Evolutionary conservation across 192 early-diverging fungal species (phyloP).

Genomic region (Kappamyces sp.): DNA sequence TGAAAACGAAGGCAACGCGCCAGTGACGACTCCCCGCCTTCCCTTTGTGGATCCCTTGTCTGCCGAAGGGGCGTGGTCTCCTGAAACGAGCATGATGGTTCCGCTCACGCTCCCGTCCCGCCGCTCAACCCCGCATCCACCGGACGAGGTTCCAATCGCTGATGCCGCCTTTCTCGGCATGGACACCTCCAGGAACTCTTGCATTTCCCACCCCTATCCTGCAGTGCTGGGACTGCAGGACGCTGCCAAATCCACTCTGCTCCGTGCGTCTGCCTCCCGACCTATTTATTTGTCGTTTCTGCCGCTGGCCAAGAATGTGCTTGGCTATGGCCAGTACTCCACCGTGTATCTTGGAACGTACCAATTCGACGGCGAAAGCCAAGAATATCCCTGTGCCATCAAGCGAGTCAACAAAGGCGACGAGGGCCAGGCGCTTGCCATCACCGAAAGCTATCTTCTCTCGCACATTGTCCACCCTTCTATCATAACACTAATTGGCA

Average conservation of each 20-base stretch:
- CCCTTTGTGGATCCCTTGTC: not conserved
- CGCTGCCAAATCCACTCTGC: slow-evolving; percentile 2
- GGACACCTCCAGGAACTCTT: not conserved
- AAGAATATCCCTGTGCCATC: slow-evolving; percentile 35
- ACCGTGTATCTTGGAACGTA: slow-evolving; percentile 40
- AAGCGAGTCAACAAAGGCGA: slow-evolving; percentile 41
- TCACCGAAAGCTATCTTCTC: slow-evolving; percentile 34
- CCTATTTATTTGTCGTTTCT: slow-evolving; percentile 35
- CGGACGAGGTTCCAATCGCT: not conserved
- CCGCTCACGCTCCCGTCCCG: not conserved
- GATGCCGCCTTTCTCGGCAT: slow-evolving; percentile 7
- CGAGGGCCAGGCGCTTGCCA: slow-evolving; percentile 33
- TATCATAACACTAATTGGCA: slow-evolving; percentile 43
- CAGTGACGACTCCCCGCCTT: not conserved
- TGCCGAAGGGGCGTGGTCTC: not conserved
- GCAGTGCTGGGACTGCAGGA: not conserved
- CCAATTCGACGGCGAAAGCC: not conserved
- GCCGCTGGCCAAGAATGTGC: slow-evolving; percentile 43
- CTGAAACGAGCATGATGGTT: not conserved
- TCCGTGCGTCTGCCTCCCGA: not conserved
- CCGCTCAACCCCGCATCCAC: not conserved
- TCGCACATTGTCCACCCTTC: slow-evolving; percentile 30
- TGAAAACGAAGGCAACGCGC: not conserved
- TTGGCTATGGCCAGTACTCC: slow-evolving; percentile 46
- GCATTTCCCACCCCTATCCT: too few relatives aligned